Evolutionary conservation across 352 stramenopile genomes (phyloP).

Genomic region (Phytophthora melonis): DNA sequence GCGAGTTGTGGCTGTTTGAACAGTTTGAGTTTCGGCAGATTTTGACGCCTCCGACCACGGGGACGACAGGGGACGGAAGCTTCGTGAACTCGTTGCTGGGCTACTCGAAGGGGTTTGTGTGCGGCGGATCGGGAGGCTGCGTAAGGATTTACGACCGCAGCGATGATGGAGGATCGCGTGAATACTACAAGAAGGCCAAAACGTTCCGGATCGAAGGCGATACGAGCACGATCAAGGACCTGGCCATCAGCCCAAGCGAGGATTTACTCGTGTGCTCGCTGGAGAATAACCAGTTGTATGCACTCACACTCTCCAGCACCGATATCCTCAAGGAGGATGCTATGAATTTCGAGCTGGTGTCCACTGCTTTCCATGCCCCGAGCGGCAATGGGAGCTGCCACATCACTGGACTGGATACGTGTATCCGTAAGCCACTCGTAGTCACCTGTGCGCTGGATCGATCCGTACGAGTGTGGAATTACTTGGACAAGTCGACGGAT

Average conservation of each 20-base stretch:
- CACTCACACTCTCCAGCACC: constrained; percentile 90
- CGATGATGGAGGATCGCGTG: constrained; percentile 71
- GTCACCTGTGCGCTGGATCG: constrained; percentile 92
- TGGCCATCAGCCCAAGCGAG: constrained; percentile 91
- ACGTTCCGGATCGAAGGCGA: constrained; percentile 90
- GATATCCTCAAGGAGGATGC: constrained; percentile 94
- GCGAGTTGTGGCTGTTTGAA: constrained; percentile 94
- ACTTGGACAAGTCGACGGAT: constrained; percentile 91
- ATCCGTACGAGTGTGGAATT: constrained; percentile 95
- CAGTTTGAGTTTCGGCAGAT: constrained; percentile 92
- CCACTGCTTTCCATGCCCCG: constrained; percentile 89
- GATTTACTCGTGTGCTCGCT: constrained; percentile 91
- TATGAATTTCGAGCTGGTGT: constrained; percentile 94
- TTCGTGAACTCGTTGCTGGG: constrained; percentile 87
- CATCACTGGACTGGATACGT: constrained; percentile 94
- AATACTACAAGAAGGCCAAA: constrained; percentile 94
- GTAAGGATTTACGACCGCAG: constrained; percentile 88
- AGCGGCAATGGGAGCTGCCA: constrained; percentile 64
- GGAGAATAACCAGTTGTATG: constrained; percentile 92
- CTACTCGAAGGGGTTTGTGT: constrained; percentile 93
- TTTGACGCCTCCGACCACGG: constrained; percentile 61
- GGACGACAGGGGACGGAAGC: constrained; percentile 69
- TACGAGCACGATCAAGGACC: constrained; percentile 76
- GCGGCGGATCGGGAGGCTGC: constrained; percentile 75
- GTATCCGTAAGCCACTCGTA: constrained; percentile 92